Base-by-base conservation (phyloP, 192 early-diverging fungal genomes). In the Backusella sp. region DNA sequence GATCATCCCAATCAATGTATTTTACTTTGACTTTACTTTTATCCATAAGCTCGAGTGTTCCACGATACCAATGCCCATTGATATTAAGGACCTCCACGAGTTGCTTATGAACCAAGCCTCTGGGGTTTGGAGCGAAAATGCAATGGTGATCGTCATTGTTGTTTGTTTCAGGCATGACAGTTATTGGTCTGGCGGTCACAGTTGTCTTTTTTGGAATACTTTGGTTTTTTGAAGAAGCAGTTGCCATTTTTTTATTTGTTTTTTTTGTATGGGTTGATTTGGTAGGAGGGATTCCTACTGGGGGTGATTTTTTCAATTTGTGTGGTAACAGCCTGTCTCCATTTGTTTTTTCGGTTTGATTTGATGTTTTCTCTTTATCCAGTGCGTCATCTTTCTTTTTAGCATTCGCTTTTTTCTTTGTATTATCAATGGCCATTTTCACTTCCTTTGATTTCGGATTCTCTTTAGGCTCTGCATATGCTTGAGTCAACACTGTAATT, bases 11-110 rank as follows among this genome's bases (percentile, higher is more conserved):
- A 6, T 82, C 87, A 75, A 79, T 80, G 62, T 84, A 88, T 42
- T 80, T 79, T 12, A 90, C 80, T 37, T 80, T 79, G 32, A 90
- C 85, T 74, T 78, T 85, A 0, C 81, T 76, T 28, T 78, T 56
- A 39, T 85, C 39, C 75, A 86, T 71, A 8, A 79, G 78, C 6
- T 83, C 77, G 72, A 87, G 75, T 0, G 72, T 70, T 23, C 84
- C 89, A 30, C 77, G 74, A 44, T 87, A 86, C 89, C 89, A 90
- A 15, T 73, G 72, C 5, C 84, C 84, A 70, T 88, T 84, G 15
- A 81, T 79, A 39, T 80, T 78, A 6, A 82, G 59, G 0, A 90
- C 87, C 73, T 88, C 84, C 0, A 87, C 84, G 0, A 69, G 39
- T 62, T 85, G 83, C 6, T 32, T 37, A 46, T 78, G 73, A 9